Base-by-base conservation (phyloP, 1,139 yeast genomes). In the Blastobotrys aristatus region DNA sequence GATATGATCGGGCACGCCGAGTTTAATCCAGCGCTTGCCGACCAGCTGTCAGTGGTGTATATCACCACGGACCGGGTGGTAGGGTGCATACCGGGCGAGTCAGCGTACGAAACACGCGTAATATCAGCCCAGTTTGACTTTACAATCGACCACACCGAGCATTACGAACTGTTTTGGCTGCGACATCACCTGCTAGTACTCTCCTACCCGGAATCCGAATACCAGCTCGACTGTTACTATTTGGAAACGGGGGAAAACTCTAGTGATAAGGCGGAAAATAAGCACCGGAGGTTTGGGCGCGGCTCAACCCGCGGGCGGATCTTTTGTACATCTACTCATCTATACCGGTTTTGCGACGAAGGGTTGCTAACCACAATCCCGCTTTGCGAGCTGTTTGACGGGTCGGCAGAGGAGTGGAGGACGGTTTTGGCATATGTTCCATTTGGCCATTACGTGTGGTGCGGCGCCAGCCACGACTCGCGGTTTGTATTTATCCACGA, bases 401-500 rank as follows among this genome's bases (percentile, higher is more conserved):
- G 5, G 10, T 5, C 17, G 13, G 5, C 5, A n/a, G 21, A n/a
- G 6, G 18, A 22, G 6, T 37, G 20, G 30, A 37, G 2, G 7
- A 26, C 3, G 3, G 17, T 37, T 11, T n/a, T 37, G 29, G 10
- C 11, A 3, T 37, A 37, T 26, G 4, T 6, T 2, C 40, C 27
- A 24, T 2, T 11, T 11, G 40, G 40, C 2, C n/a, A 37, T 37
- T 17, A 18, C 4, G 20, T 37, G 3, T 6, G 40, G 21, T 37
- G 40, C 11, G 40, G 40, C 14, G 17, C n/a, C 17, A 17, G 40
- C 18, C 3, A 2, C 4, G 24, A 18, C 13, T 10, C n/a, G 4
- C 29, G 40, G 31, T 4, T 37, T 14, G 17, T 37, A 14, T 37
- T 21, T 24, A 24, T 37, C 13, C 40, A 37, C n/a, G 40, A 37